Conservation (phyloP, 2,329 filamentous ascomycete genomes). For the Sphaerulina vaccinii region DNA sequence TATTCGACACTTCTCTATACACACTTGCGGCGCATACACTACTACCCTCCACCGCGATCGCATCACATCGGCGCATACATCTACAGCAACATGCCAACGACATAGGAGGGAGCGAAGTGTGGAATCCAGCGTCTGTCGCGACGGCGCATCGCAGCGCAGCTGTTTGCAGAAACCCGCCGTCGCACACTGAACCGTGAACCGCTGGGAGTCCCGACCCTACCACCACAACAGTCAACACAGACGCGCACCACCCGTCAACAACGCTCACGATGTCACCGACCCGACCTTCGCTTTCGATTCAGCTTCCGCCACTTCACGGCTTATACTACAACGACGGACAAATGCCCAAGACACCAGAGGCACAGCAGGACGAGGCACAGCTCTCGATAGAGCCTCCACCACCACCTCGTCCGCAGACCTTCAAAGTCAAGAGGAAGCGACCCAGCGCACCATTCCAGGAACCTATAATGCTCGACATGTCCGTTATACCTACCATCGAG, state of each 20-base stretch:
- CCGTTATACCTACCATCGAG: conserved; percentile 52
- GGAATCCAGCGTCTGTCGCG: conserved; percentile 16
- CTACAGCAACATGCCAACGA: conserved; percentile 7
- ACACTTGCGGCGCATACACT: neutral
- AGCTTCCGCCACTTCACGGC: conserved; percentile 51
- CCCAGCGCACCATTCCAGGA: conserved; percentile 30
- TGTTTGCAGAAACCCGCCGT: conserved; percentile 1
- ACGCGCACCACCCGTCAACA: neutral
- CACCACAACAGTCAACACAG: conserved; percentile 10
- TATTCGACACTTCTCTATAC: neutral
- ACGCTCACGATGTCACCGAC: conserved; percentile 36
- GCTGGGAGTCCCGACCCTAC: neutral
- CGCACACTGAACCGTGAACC: neutral
- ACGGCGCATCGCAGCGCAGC: conserved; percentile 11
- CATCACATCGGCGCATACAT: neutral
- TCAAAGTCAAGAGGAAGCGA: conserved; percentile 50
- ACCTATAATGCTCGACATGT: conserved; percentile 27
- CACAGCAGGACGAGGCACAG: conserved; percentile 28
- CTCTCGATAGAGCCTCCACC: conserved; percentile 41
- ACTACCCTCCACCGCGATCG: neutral
- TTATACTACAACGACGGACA: conserved; percentile 49
- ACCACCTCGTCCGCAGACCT: conserved; percentile 48
- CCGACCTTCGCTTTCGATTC: conserved; percentile 50
- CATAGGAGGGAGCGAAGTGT: conserved; percentile 9
- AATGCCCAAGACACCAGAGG: conserved; percentile 46